Evolutionary conservation across 768 basidiomycete genomes (phyloP).

Genomic region (Rossbeevera mucosa): DNA sequence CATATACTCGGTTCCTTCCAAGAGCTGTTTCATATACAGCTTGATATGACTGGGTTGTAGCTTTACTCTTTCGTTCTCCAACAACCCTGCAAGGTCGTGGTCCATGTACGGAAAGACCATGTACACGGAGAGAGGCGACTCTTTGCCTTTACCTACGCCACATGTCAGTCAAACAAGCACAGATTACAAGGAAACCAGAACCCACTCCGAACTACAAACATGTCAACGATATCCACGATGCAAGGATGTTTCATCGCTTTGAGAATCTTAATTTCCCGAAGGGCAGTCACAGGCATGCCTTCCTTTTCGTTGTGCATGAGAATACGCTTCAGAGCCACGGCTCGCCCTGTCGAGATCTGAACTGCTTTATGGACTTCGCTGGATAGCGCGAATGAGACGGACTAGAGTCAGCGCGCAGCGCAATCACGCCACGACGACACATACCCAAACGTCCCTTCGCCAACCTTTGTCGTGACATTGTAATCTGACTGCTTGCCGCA

Average conservation of each 20-base stretch:
- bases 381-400: conserved; percentile 5
- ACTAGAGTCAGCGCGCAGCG: conserved; percentile 7
- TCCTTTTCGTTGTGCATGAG: conserved; percentile 96
- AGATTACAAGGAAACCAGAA: conserved; percentile 5
- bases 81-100: conserved; percentile 90
- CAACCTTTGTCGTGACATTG: conserved; percentile 78
- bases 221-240: conserved; percentile 84
- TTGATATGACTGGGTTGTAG: conserved; percentile 85
- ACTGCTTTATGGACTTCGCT: conserved; percentile 92
- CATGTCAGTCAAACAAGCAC: conserved; percentile 2
- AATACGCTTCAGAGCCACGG: conserved; percentile 90
- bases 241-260: conserved; percentile 84
- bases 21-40: conserved; percentile 90
- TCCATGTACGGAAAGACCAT: conserved; percentile 99
- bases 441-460: conserved; percentile 96
- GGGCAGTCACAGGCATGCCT: conserved; percentile 94
- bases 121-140: conserved; percentile 75
- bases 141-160: conserved; percentile 46
- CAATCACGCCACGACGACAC: conserved; percentile 27
- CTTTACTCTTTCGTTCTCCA: conserved; percentile 88
- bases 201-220: conserved; percentile 83
- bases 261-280: conserved; percentile 95
- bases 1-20: conserved; percentile 96
- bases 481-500: conserved; percentile 75
- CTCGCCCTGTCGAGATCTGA: conserved; percentile 51